phyloP scores from a whole-genome alignment of 768 basidiomycete species.

The Grammothele lineata region DNA sequence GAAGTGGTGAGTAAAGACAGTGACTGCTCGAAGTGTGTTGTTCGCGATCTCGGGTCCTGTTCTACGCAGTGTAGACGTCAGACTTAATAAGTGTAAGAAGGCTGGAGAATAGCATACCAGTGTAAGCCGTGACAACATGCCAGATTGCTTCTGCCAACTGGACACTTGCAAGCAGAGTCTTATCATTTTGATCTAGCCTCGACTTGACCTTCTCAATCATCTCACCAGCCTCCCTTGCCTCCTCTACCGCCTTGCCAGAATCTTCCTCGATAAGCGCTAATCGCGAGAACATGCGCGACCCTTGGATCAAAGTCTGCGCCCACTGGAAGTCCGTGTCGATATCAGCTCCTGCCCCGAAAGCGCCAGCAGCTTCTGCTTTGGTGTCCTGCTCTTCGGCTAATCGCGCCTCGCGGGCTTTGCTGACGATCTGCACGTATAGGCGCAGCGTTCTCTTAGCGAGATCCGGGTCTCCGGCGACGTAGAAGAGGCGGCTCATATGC shows the following conservation, averaged over 20 bases:
- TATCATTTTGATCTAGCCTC: constrained; percentile 45
- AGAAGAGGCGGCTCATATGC: constrained; percentile 75
- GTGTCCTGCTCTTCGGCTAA: constrained; percentile 29
- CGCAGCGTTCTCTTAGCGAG: constrained; percentile 73
- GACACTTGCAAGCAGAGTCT: constrained; percentile 54
- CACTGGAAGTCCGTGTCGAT: constrained; percentile 67
- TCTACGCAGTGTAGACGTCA: too few relatives aligned
- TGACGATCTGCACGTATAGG: constrained; percentile 80
- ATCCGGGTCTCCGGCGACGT: constrained; percentile 51
- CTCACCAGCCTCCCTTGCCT: constrained; percentile 57
- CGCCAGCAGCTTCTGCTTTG: constrained; percentile 14
- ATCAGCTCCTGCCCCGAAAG: constrained; percentile 28
- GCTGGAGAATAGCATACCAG: constrained; percentile 42
- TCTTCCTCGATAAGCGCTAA: constrained; percentile 29
- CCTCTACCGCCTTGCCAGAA: constrained; percentile 35
- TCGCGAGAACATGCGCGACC: constrained; percentile 72
- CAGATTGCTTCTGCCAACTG: constrained; percentile 72
- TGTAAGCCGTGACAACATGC: constrained; percentile 60
- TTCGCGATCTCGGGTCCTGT: constrained; percentile 58
- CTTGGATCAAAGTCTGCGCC: constrained; percentile 75
- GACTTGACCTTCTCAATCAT: constrained; percentile 58
- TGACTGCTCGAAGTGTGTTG: constrained; percentile 53
- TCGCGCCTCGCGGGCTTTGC: constrained; percentile 72
- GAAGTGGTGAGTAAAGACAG: constrained; percentile 48
- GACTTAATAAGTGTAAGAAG: neutral